These are phyloP conservation scores for Sphagnum magellanicum DNA, from an alignment of 228 moss, liverwort and hornwort genomes.

Conservation along the genomic window DNA sequence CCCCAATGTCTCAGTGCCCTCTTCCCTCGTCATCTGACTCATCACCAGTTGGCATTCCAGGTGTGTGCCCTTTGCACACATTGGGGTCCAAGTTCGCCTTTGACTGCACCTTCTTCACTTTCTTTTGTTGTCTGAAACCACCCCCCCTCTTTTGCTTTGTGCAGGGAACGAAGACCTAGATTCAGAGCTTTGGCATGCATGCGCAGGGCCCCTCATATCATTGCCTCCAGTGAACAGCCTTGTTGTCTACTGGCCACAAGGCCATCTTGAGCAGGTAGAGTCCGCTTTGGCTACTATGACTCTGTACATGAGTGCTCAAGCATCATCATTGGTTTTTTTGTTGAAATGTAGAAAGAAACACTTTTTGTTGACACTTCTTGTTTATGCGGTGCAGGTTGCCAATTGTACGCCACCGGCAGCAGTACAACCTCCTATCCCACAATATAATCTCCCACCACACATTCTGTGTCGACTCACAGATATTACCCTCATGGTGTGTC, in stretches of 20 bases:
- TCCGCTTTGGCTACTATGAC: neutral
- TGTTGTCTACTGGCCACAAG: constrained; percentile 45
- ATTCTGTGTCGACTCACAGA: neutral
- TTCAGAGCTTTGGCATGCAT: constrained; percentile 41
- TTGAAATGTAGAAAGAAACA: too few species aligned
- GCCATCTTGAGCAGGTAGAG: constrained; percentile 38
- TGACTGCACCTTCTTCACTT: too few species aligned
- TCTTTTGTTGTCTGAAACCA: too few species aligned
- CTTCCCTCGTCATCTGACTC: too few species aligned
- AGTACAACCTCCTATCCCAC: neutral
- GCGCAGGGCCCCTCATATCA: constrained; percentile 37
- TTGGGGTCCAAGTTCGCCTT: too few species aligned
- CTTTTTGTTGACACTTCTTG: neutral
- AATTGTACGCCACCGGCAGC: neutral
- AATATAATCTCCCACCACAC: neutral
- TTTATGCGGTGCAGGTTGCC: neutral
- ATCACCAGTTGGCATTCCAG: too few species aligned
- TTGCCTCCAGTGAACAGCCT: constrained; percentile 34
- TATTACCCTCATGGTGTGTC: neutral
- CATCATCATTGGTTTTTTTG: neutral
- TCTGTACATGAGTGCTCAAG: neutral
- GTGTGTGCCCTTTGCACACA: too few species aligned
- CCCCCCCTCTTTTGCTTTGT: too few species aligned
- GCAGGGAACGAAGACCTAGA: constrained; percentile 4
- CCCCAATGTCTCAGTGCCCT: too few species aligned